Evolutionary conservation across 78 protist genomes (phyloP), one percentile per base, ranked within the genome.

Genomic region (Pelomyxa schiedti): DNA sequence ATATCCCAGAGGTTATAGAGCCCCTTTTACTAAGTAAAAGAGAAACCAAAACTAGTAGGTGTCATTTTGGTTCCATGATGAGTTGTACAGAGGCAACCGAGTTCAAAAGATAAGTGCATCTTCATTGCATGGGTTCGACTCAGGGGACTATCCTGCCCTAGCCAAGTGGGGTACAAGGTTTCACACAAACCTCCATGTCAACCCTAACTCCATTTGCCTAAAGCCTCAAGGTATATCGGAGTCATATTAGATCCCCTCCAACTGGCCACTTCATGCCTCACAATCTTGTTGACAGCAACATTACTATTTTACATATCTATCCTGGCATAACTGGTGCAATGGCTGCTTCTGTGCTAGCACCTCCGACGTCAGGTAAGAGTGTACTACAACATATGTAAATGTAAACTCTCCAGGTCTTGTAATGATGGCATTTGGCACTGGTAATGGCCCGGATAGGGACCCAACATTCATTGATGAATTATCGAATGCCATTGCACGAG

Each of bases 361-460:
- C n/a, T n/a, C n/a, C n/a, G n/a, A n/a, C n/a, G n/a, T n/a, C n/a
- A n/a, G n/a, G n/a, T n/a, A n/a, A n/a, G n/a, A n/a, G n/a, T 47
- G 58, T 16, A 47, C 32, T 24, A 47, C 32, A 16, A 16, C 58
- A 16, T 47, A 16, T 47, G 32, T 16, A 16, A 47, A 16, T 47
- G 32, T 16, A 16, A 47, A 16, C 32, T 1, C 39, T 32, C 29
- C 28, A 3, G 80, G 29, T 29, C 16, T 83, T 32, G 88, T 86
- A 42, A 66, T 86, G 16, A 37, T 38, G 74, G n/a, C 78, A 30
- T 86, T 58, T 36, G 91, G 91, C 16, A 0, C 77, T 7, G 91
- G 91, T 42, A 81, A 88, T 66, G 93, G 88, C 0, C 94, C 96
- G 1, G 75, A 76, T 66, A 53, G 68, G 42, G 86, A 77, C 36